These are phyloP conservation scores for Aspergillus sp. DNA, from an alignment of 2,329 filamentous ascomycete genomes.

Conservation along the genomic window DNA sequence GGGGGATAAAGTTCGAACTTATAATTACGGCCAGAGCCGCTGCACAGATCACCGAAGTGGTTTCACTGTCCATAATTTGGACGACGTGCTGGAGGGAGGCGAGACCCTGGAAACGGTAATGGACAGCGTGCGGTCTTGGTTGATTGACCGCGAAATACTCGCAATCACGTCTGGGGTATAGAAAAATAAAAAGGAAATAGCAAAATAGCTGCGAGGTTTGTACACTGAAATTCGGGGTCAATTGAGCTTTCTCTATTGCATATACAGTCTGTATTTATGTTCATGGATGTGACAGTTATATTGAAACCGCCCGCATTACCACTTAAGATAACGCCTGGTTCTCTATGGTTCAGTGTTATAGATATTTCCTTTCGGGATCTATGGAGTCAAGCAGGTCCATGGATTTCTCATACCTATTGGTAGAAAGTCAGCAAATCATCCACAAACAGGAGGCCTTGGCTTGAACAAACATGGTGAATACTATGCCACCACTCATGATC, in stretches of 20 bases:
- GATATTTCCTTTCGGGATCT: constrained; percentile 81
- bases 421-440: constrained; percentile 13
- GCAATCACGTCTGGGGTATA: constrained; percentile 65
- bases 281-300: neutral
- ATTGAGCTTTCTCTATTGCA: neutral
- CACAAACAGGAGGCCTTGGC: neutral
- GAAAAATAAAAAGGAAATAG: constrained; percentile 31
- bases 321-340: neutral
- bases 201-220: neutral
- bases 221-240: neutral
- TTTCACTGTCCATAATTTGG: constrained; percentile 74
- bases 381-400: constrained; percentile 80
- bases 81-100: constrained; percentile 74
- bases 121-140: constrained; percentile 74
- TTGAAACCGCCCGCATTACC: neutral
- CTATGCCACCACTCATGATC: constrained; percentile 90
- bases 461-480: constrained; percentile 78
- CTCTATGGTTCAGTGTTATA: constrained; percentile 39
- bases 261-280: neutral
- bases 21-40: constrained; percentile 76
- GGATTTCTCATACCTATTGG: constrained; percentile 76
- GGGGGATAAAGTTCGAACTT: constrained; percentile 91
- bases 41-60: constrained; percentile 88
- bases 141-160: constrained; percentile 72
- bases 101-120: constrained; percentile 73